These are phyloP conservation scores for Balamuthia mandrillaris DNA, from an alignment of 208 protist genomes.

Conservation along the genomic window DNA sequence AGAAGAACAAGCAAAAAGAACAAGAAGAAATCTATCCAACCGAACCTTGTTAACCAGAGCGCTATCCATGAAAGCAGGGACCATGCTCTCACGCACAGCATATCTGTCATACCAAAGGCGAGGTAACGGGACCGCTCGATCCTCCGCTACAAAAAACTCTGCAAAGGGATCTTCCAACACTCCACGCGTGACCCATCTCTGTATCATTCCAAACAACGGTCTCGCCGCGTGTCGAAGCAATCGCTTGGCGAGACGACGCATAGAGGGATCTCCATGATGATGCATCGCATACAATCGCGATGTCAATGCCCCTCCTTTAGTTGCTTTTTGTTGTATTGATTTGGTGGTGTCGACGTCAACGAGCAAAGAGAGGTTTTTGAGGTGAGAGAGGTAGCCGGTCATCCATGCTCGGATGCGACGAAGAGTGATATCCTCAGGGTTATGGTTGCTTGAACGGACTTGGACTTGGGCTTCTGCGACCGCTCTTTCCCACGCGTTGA, in stretches of 20 bases:
- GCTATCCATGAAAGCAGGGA: slow-evolving; percentile 48
- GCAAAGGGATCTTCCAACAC: slow-evolving; percentile 66
- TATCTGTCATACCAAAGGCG: slow-evolving; percentile 60
- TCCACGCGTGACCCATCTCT: slow-evolving; percentile 65
- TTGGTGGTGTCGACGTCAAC: no score
- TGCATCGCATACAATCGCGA: no score
- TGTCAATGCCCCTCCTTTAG: no score
- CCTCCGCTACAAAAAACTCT: slow-evolving; percentile 72
- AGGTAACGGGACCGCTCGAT: neutral
- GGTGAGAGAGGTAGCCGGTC: no score
- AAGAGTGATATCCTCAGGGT: no score
- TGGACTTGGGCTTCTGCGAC: no score
- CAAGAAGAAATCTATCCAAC: neutral
- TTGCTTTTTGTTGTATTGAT: no score
- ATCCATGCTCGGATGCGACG: no score
- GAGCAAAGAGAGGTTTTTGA: no score
- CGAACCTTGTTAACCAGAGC: slow-evolving; percentile 41
- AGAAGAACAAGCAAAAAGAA: neutral
- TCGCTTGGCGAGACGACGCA: neutral
- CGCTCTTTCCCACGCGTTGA: no score
- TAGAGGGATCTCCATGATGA: slow-evolving; percentile 52
- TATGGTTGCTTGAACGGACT: no score
- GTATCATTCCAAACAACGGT: slow-evolving; percentile 64
- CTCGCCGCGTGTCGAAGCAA: slow-evolving; percentile 36
- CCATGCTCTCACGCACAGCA: neutral